Conservation (phyloP, 441 rosid species). For the Croton setiger region DNA sequence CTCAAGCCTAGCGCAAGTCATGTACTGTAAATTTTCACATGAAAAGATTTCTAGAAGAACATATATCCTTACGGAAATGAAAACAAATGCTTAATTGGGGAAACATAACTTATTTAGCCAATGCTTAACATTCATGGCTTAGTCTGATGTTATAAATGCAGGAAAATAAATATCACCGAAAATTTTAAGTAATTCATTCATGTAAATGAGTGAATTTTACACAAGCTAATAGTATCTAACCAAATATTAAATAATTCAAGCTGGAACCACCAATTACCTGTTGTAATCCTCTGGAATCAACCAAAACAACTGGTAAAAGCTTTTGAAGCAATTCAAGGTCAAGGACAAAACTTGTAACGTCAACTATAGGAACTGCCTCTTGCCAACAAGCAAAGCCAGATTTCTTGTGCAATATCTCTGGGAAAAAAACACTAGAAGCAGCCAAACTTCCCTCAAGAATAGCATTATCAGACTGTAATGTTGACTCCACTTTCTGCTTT, state of each 20-base stretch:
- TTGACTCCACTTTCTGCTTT: conserved; percentile 42
- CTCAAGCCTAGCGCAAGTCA: background rate
- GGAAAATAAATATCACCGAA: background rate
- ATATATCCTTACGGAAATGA: background rate
- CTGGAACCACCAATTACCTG: conserved; percentile 35
- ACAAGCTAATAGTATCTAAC: background rate
- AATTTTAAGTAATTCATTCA: background rate
- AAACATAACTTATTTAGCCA: background rate
- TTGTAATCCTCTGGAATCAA: conserved; percentile 35
- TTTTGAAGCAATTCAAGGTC: conserved; percentile 71
- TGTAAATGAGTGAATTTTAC: background rate
- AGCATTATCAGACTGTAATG: conserved; percentile 26
- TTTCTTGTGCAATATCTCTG: conserved; percentile 52
- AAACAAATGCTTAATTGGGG: background rate
- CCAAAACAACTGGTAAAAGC: conserved; percentile 40
- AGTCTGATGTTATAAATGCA: background rate
- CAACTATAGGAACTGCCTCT: conserved; percentile 51
- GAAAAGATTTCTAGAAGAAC: background rate
- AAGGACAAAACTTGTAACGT: conserved; percentile 60
- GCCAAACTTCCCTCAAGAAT: conserved; percentile 31
- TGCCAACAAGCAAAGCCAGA: conserved; percentile 57
- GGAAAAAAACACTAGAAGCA: conserved; percentile 53
- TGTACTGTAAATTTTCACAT: background rate
- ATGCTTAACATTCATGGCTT: background rate
- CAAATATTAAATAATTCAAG: background rate